Evolutionary conservation across 768 basidiomycete genomes (phyloP).

Genomic region (Sporobolomyces phaffii): DNA sequence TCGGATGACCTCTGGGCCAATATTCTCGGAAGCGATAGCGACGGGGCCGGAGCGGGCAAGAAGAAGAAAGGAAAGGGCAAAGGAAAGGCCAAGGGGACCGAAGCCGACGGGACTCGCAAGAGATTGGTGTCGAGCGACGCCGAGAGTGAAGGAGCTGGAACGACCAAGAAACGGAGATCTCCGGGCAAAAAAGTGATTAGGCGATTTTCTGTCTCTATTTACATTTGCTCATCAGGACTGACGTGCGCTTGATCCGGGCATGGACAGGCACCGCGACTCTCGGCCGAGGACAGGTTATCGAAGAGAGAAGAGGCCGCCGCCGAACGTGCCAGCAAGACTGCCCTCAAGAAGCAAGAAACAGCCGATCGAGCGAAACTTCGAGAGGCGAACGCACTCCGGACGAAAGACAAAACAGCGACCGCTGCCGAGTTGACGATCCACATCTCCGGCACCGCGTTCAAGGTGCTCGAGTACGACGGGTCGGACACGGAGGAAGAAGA

Average conservation of each 20-base stretch:
- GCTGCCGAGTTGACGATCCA: slow-evolving; percentile 32
- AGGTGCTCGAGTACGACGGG: neutral
- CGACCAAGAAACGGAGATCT: neutral
- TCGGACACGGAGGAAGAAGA: neutral
- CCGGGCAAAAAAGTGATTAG: neutral
- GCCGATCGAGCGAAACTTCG: slow-evolving; percentile 7
- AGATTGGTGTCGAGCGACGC: neutral
- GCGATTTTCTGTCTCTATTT: neutral
- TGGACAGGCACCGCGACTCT: neutral
- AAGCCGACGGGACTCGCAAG: neutral
- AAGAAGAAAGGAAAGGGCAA: slow-evolving; percentile 2
- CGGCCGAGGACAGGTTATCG: neutral
- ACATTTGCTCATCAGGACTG: neutral
- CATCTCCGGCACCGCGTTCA: slow-evolving; percentile 27
- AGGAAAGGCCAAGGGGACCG: neutral
- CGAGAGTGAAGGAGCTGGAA: neutral
- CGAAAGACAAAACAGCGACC: slow-evolving; percentile 18
- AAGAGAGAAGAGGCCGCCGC: neutral
- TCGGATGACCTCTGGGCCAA: slow-evolving; percentile 14
- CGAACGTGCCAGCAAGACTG: neutral
- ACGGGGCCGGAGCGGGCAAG: neutral
- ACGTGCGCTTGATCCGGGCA: neutral
- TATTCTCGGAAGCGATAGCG: neutral
- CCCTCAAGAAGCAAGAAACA: slow-evolving; percentile 27
- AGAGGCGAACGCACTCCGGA: slow-evolving; percentile 27